Evolutionary conservation across 768 basidiomycete genomes (phyloP).

Genomic region (Nidularia sp.): DNA sequence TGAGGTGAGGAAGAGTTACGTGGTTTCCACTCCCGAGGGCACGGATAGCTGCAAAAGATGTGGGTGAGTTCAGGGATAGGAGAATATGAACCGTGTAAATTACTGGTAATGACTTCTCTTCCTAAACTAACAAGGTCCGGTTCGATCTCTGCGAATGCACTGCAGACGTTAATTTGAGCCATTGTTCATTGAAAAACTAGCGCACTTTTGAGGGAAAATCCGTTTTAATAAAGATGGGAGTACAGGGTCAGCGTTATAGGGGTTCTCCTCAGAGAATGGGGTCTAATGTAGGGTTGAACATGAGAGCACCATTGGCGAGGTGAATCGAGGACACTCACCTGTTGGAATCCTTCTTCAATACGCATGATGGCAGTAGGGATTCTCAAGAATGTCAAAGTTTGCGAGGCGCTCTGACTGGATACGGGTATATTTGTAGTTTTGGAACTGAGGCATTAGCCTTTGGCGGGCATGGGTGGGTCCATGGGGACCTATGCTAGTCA

Average conservation of each 20-base stretch:
- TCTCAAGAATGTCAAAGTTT: not conserved
- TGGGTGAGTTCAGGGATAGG: not conserved
- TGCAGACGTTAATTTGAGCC: slow-evolving; percentile 12
- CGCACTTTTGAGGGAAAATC: slow-evolving; percentile 42
- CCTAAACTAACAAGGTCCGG: slow-evolving; percentile 61
- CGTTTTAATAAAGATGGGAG: slow-evolving; percentile 59
- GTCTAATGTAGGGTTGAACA: slow-evolving; percentile 24
- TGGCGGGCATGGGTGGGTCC: too few species aligned
- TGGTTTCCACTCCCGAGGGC: slow-evolving; percentile 38
- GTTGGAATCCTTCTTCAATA: slow-evolving; percentile 65
- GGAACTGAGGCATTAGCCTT: not conserved
- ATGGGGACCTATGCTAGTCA: too few species aligned
- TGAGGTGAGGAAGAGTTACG: slow-evolving; percentile 45
- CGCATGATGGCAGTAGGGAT: slow-evolving; percentile 36
- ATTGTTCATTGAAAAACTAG: not conserved
- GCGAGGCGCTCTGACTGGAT: not conserved
- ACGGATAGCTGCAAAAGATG: slow-evolving; percentile 42
- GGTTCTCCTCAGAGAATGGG: slow-evolving; percentile 53
- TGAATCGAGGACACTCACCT: slow-evolving; percentile 25
- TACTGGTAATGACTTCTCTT: slow-evolving; percentile 47
- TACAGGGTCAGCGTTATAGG: slow-evolving; percentile 58
- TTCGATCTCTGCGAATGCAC: slow-evolving; percentile 46
- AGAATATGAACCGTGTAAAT: slow-evolving; percentile 7
- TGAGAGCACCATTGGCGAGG: not conserved
- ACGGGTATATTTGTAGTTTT: not conserved